A percentile compares a stretch with the other conserved stretches of the same genome.
These are phyloP conservation scores for Sugiyamaella floridensis DNA, from an alignment of 805 yeast genomes.

Conservation along the genomic window DNA sequence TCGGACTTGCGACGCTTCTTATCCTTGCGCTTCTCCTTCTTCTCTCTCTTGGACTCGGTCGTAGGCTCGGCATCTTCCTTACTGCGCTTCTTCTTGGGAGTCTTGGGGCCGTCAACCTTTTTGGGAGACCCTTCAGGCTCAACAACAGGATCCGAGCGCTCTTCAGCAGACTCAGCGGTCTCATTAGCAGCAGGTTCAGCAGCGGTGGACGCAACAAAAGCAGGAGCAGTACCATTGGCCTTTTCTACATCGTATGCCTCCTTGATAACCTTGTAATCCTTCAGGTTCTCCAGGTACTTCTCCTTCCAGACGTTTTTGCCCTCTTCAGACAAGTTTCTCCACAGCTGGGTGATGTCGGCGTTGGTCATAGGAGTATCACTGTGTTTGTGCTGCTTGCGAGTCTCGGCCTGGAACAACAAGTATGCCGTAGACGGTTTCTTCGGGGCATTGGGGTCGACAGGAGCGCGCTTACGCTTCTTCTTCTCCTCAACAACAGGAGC, in stretches of 20 bases:
- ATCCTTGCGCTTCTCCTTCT: conserved; percentile 36
- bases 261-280: conserved; percentile 40
- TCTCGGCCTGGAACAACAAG: conserved; percentile 68
- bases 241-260: conserved; percentile 43
- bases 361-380: conserved; percentile 62
- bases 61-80: conserved; percentile 24
- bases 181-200: background rate
- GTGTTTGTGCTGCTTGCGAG: conserved; percentile 52
- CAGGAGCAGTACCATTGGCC: conserved; percentile 12
- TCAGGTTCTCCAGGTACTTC: conserved; percentile 40
- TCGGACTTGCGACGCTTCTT: conserved; percentile 43
- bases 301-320: conserved; percentile 69
- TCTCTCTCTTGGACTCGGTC: conserved; percentile 3
- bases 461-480: conserved; percentile 43
- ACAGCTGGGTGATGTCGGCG: conserved; percentile 71
- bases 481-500: conserved; percentile 24
- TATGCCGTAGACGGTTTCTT: conserved; percentile 88
- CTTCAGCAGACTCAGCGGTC: background rate
- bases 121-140: background rate
- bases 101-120: background rate
- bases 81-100: conserved; percentile 11
- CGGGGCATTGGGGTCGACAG: conserved; percentile 87
- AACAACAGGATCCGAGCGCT: background rate
- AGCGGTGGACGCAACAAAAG: background rate
- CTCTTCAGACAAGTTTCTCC: conserved; percentile 65